Conservation (phyloP, 495 filamentous ascomycete species). For the Emericellopsis terricola region DNA sequence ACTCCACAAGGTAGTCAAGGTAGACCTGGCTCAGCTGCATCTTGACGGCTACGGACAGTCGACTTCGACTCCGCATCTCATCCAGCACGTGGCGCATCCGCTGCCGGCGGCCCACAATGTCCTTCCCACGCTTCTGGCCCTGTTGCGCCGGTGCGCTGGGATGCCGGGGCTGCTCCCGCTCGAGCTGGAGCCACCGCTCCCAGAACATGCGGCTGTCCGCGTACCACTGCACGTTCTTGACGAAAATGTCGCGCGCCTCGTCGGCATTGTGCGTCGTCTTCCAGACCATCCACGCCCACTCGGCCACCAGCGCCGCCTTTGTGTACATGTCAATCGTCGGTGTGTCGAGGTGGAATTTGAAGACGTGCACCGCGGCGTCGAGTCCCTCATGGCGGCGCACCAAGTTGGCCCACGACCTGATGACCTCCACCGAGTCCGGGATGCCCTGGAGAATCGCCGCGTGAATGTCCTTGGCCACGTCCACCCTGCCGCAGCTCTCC, state of each 20-base stretch:
- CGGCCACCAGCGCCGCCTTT: slow-evolving; percentile 72
- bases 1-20: slow-evolving; percentile 68
- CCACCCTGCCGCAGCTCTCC: slow-evolving; percentile 57
- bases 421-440: slow-evolving; percentile 69
- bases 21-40: slow-evolving; percentile 67
- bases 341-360: slow-evolving; percentile 62
- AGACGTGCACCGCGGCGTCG: slow-evolving; percentile 73
- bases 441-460: slow-evolving; percentile 48
- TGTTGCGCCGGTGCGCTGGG: slow-evolving; percentile 37
- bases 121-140: slow-evolving; percentile 46
- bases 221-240: slow-evolving; percentile 71
- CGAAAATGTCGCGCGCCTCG: slow-evolving; percentile 73
- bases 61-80: slow-evolving; percentile 58
- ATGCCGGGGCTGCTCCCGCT: slow-evolving; percentile 76
- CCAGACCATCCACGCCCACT: slow-evolving; percentile 83
- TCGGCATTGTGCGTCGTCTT: slow-evolving; percentile 73
- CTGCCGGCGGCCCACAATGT: too few relatives aligned
- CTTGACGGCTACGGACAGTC: slow-evolving; percentile 44
- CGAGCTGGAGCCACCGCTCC: slow-evolving; percentile 76
- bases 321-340: slow-evolving; percentile 54
- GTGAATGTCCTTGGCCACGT: slow-evolving; percentile 69
- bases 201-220: slow-evolving; percentile 82
- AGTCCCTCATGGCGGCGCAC: slow-evolving; percentile 70
- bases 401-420: slow-evolving; percentile 76
- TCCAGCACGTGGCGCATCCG: slow-evolving; percentile 68